A percentile compares a stretch with the other conserved stretches of the same genome.
phyloP scores from a whole-genome alignment of 768 basidiomycete species.

The Amanita jacksonii region DNA sequence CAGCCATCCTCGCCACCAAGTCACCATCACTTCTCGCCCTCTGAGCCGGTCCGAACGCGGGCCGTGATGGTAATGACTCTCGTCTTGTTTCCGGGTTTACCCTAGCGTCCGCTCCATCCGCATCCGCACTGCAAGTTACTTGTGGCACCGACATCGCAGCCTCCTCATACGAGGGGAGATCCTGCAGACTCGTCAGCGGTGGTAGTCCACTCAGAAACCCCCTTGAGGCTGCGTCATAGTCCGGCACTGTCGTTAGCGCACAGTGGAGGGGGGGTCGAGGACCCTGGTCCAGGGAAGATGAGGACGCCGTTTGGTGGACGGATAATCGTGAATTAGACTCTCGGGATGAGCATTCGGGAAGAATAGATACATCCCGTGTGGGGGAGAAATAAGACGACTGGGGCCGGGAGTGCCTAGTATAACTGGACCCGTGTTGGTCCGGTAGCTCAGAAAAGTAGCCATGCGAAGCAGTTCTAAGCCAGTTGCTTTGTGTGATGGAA shows the following conservation, averaged over 20 bases:
- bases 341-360: background rate
- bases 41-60: background rate
- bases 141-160: conserved; percentile 17
- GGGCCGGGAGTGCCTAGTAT: background rate
- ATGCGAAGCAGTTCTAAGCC: conserved; percentile 13
- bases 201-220: conserved; percentile 92
- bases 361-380: background rate
- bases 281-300: too few relatives aligned
- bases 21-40: conserved; percentile 1
- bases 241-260: conserved; percentile 71
- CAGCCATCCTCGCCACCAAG: background rate
- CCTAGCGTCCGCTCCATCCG: too few relatives aligned
- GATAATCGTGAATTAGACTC: too few relatives aligned
- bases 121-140: too few relatives aligned
- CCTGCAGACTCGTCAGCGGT: conserved; percentile 65
- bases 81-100: too few relatives aligned
- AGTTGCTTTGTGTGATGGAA: conserved; percentile 24
- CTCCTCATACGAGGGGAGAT: conserved; percentile 85
- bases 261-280: background rate
- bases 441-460: background rate
- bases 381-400: background rate
- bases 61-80: too few relatives aligned
- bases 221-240: conserved; percentile 74
- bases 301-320: too few relatives aligned
- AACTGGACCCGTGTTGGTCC: background rate